Percentiles rank a stretch among this genome's conserved stretches.
Conservation (phyloP, 2,329 filamentous ascomycete species). For the Lachnellula cervina region DNA sequence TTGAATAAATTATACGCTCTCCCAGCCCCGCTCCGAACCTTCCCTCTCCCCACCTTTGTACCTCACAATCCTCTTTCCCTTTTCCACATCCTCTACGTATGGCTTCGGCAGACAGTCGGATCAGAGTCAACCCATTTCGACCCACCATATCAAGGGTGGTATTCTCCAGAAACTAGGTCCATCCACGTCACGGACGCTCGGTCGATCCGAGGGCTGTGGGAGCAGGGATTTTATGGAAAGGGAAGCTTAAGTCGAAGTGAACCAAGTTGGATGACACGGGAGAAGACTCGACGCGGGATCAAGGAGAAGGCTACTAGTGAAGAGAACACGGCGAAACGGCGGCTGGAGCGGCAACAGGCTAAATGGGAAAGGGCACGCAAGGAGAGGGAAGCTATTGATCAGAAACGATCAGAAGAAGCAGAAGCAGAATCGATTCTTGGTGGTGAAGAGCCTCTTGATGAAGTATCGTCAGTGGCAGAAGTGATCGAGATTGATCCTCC, state of each 20-base stretch:
- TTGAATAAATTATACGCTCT: conserved; percentile 74
- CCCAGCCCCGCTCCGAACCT: conserved; percentile 73
- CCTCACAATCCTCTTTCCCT: conserved; percentile 90
- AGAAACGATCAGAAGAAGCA: conserved; percentile 55
- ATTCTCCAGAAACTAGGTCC: conserved; percentile 76
- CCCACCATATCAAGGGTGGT: conserved; percentile 65
- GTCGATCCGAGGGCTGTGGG: conserved; percentile 80
- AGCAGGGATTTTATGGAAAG: conserved; percentile 96
- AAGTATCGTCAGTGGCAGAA: neutral
- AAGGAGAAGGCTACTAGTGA: conserved; percentile 70
- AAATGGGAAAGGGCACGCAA: conserved; percentile 90
- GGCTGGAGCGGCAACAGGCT: conserved; percentile 74
- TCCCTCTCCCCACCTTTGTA: conserved; percentile 82
- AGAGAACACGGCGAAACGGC: conserved; percentile 66
- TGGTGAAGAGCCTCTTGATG: neutral
- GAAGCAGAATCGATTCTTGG: conserved; percentile 5
- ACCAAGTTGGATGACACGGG: conserved; percentile 83
- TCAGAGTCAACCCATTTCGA: conserved; percentile 61
- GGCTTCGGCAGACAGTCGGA: conserved; percentile 66
- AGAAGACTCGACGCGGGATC: conserved; percentile 66
- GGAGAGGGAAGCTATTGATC: conserved; percentile 78
- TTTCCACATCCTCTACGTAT: conserved; percentile 72
- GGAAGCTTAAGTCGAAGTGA: conserved; percentile 90
- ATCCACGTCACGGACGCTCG: conserved; percentile 75
- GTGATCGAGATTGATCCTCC: neutral